Base-by-base conservation (phyloP, 2,329 filamentous ascomycete genomes). In the Ascochyta koolunga region DNA sequence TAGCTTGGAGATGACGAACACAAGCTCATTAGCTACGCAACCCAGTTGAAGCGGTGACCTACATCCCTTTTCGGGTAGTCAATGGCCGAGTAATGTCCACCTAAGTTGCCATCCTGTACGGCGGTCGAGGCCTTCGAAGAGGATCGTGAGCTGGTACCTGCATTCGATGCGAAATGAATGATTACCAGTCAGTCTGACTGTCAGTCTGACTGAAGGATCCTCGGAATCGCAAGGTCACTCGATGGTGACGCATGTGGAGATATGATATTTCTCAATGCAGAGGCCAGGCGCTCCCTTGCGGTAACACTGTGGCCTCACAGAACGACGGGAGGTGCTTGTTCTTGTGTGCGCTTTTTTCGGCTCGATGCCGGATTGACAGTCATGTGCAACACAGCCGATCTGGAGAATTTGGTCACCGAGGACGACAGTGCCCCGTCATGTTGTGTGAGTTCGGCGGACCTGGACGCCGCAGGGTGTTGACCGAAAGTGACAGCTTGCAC, bases 271-370 rank as follows among this genome's bases (percentile, higher is more conserved):
- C 56, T 41, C 40, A 27, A 51, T 35, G 5, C 22, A 50, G 52
- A 32, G 33, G 11, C 27, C 51, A 35, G 52, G 49, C 44, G 44
- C 52, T 47, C 31, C 38, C 42, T 46, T 52, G 46, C 44, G 47
- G 37, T 47, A 42, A 50, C n/a, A 32, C 42, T 51, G 47, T 44
- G 57, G 51, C 39, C 38, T 47, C 53, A 54, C 53, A 43, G 42
- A 41, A 35, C 44, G 58, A 55, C 51, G 55, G 41, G 58, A 46
- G 58, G 40, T 57, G 36, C 31, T 33, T 51, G 43, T 48, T 57
- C 38, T 48, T 57, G 42, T 58, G 56, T 48, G 40, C 29, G n/a
- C 18, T 18, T 24, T 49, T 49, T 52, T 64, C 59, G 61, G 59
- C 55, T 51, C 37, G 48, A 40, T 56, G 24, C 60, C 60, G 60